A percentile compares a stretch with the other conserved stretches of the same genome.
Evolutionary conservation across 495 filamentous ascomycete species (phyloP).

Genomic region (Trichoderma parareesei): DNA sequence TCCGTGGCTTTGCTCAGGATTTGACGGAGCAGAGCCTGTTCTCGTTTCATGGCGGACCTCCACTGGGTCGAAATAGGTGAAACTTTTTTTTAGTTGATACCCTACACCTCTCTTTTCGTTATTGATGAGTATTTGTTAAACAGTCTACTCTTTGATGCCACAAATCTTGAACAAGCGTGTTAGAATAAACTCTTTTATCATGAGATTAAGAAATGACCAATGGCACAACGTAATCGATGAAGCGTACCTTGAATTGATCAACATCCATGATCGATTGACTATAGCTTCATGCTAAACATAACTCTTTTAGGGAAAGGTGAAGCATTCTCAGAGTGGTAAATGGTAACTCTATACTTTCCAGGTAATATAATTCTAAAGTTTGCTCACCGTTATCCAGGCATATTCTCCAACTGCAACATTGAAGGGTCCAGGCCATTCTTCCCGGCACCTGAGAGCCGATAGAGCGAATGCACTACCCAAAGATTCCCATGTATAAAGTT

Average conservation of each 20-base stretch:
- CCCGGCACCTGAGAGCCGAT: not conserved
- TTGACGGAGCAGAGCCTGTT: not conserved
- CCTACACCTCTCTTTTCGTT: not conserved
- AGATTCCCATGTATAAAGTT: not conserved
- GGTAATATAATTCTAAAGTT: too few relatives aligned
- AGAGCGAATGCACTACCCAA: not conserved
- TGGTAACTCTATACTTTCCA: not conserved
- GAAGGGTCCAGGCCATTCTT: not conserved
- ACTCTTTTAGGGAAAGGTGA: too few relatives aligned
- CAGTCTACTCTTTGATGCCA: not conserved
- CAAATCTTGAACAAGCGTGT: not conserved
- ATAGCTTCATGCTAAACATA: too few relatives aligned
- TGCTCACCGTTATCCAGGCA: too few relatives aligned
- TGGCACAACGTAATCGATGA: too few relatives aligned
- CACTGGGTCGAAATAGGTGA: not conserved
- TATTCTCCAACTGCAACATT: too few relatives aligned
- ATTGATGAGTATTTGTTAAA: not conserved
- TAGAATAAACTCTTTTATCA: too few relatives aligned
- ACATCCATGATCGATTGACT: too few relatives aligned
- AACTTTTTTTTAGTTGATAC: not conserved
- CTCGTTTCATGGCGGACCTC: not conserved
- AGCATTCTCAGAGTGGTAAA: too few relatives aligned
- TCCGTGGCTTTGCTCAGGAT: not conserved
- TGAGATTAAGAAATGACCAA: too few relatives aligned
- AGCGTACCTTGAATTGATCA: too few relatives aligned